Base-by-base conservation (phyloP, 139 green algal genomes). In the Chloropicon primus region DNA sequence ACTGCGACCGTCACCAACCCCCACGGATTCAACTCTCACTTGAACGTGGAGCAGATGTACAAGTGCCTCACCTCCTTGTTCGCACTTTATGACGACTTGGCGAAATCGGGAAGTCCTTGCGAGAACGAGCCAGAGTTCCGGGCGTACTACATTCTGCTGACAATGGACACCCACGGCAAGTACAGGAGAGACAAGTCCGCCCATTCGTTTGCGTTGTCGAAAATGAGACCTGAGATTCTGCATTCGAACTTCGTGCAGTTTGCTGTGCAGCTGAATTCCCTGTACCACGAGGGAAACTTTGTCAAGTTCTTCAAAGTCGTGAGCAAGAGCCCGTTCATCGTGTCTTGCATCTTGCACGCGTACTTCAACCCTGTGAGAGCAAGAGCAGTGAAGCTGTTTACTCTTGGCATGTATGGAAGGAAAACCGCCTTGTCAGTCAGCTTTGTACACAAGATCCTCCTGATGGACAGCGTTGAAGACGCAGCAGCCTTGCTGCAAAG, bases 31-130 rank as follows among this genome's bases (percentile, higher is more conserved):
- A 88, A 95, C 79, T 87, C 84, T 5, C 90, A 94, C 76, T 84
- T 95, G 22, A 95, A 94, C 79, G 84, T 91, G 28, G 86, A 94
- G 82, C 90, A 94, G 79, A 86, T 94, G 79, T 93, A 91, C 82
- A 95, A 93, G 81, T 85, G 81, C 22, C 80, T 90, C 10, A 92
- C 91, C 24, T 86, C 86, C 10, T 81, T 94, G 25, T 82, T 80
- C 10, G 82, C 85, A 24, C 90, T 94, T 77, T 94, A 94, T 80
- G 73, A 89, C 27, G 85, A 87, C 71, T 78, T 80, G 22, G 23
- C 53, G 10, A 62, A 71, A 0, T 28, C 21, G 23, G 76, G 72
- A 27, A 24, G 74, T 17, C 1, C 54, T 21, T 28, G 71, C 21
- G 71, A 41, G 27, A 79, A 79, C 81, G 87, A 94, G 75, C 62